A percentile compares a stretch with the other conserved stretches of the same genome.
Conservation (phyloP, 1,284 basidiomycete genomes). For the Schizophyllum amplum region DNA sequence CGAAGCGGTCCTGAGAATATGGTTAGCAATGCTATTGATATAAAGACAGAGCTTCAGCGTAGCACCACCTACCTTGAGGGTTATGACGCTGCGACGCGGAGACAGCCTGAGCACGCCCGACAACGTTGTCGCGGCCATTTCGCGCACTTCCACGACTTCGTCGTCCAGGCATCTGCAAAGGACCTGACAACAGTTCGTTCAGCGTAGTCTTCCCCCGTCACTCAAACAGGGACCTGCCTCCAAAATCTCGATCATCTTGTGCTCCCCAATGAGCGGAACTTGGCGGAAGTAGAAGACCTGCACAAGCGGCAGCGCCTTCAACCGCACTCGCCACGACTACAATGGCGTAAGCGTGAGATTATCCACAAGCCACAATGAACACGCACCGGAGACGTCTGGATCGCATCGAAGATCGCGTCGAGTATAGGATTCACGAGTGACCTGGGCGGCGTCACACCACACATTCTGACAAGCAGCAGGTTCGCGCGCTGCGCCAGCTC, state of each 20-base stretch:
- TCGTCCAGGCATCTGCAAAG: constrained; percentile 66
- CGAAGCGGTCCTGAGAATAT: constrained; percentile 51
- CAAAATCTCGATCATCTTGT: constrained; percentile 58
- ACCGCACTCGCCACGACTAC: constrained; percentile 65
- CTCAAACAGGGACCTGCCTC: constrained; percentile 40
- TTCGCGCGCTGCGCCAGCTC: constrained; percentile 55
- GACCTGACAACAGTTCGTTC: constrained; percentile 31
- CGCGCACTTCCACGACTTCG: constrained; percentile 67
- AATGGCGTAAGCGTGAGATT: not conserved
- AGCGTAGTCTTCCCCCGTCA: not conserved
- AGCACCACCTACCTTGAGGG: constrained; percentile 45
- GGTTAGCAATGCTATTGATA: constrained; percentile 1
- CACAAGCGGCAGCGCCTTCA: constrained; percentile 70
- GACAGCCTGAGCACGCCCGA: constrained; percentile 77
- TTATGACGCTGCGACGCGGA: constrained; percentile 65
- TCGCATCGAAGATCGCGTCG: constrained; percentile 58
- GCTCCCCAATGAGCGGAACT: constrained; percentile 53
- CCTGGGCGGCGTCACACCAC: constrained; percentile 59
- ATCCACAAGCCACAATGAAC: no score
- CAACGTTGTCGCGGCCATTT: constrained; percentile 73
- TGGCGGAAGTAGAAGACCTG: constrained; percentile 77
- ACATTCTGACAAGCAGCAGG: constrained; percentile 61
- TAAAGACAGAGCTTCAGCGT: not conserved
- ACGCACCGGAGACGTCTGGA: constrained; percentile 55
- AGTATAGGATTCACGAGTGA: constrained; percentile 50